Base-by-base conservation (phyloP, 768 basidiomycete species). In the Amanita molliuscula region DNA sequence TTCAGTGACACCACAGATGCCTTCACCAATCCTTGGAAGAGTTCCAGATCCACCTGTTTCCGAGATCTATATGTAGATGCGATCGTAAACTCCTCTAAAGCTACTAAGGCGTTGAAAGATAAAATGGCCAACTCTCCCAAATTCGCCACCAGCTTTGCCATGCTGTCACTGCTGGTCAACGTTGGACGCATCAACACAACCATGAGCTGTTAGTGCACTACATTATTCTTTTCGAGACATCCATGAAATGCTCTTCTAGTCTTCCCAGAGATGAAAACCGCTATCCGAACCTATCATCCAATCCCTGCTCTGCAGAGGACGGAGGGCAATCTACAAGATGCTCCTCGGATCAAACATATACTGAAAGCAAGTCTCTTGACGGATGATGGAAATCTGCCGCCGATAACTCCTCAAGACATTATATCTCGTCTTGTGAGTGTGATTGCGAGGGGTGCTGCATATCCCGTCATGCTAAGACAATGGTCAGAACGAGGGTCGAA, bases 151-250 rank as follows among this genome's bases (percentile, higher is more conserved):
- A 83, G 83, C 61, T 83, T 86, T 65, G 78, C 79, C n/a, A 85
- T 84, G 75, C 73, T 88, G 34, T 76, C 80, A 1, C 67, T 88
- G 4, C 67, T 88, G 23, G 80, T 84, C 18, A 89, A 89, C 56
- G 79, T 88, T n/a, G 85, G 85, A 25, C 69, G 86, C 49, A 77
- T 89, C 55, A 87, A 87, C 60, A 85, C 86, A 4, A 89, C 86
- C 4, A 81, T 88, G 76, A 86, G 86, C 53, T 90, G 87, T 88
- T 60, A 65, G 81, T 65, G 31, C 35, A 46, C 38, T 36, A 46
- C 37, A 38, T 55, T 20, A 48, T 44, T 52, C 15, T 20, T 48
- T 45, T 47, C 43, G 33, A 46, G 47, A 37, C 23, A 40, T 52
- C 21, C 52, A 15, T 55, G 20, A 25, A 23, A 43, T 52, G 29